phyloP scores from a whole-genome alignment of 177 flowering plant genomes.

The Vitis hybrid region DNA sequence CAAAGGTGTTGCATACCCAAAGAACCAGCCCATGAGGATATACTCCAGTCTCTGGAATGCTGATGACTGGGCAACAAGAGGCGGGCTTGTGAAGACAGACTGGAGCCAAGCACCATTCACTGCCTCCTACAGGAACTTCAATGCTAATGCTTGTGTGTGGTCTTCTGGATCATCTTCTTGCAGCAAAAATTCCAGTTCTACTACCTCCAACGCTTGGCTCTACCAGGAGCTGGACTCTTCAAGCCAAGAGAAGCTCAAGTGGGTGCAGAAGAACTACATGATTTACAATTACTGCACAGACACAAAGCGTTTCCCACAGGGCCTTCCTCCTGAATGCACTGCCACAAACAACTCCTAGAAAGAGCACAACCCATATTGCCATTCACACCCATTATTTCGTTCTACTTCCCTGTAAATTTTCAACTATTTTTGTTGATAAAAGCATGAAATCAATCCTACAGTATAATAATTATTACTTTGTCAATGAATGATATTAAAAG shows the following conservation, averaged over 20 bases:
- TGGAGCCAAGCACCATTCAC: conserved; percentile 37
- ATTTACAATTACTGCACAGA: conserved; percentile 26
- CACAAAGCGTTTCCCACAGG: not conserved
- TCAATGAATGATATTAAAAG: too few species aligned
- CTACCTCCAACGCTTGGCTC: conserved; percentile 7
- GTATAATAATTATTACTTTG: too few species aligned
- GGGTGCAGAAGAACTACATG: conserved; percentile 25
- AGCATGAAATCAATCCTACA: too few species aligned
- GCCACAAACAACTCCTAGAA: too few species aligned
- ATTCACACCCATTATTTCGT: not conserved
- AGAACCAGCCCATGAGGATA: conserved; percentile 26
- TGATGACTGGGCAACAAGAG: conserved; percentile 36
- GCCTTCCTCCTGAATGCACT: too few species aligned
- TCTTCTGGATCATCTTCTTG: conserved; percentile 18
- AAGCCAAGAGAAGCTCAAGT: conserved; percentile 10
- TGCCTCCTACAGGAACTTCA: conserved; percentile 23
- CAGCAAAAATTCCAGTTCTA: not conserved
- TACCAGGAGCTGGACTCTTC: conserved; percentile 11
- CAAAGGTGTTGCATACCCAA: conserved; percentile 25
- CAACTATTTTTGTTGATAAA: too few species aligned
- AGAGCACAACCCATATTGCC: too few species aligned
- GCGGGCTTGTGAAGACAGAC: conserved; percentile 33
- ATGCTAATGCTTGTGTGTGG: conserved; percentile 24
- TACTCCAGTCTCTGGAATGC: conserved; percentile 35
- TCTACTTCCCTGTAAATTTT: not conserved